Percentiles rank a stretch among this genome's conserved stretches.
phyloP scores from a whole-genome alignment of 306 rosid species.

The Cicer yamashitae region DNA sequence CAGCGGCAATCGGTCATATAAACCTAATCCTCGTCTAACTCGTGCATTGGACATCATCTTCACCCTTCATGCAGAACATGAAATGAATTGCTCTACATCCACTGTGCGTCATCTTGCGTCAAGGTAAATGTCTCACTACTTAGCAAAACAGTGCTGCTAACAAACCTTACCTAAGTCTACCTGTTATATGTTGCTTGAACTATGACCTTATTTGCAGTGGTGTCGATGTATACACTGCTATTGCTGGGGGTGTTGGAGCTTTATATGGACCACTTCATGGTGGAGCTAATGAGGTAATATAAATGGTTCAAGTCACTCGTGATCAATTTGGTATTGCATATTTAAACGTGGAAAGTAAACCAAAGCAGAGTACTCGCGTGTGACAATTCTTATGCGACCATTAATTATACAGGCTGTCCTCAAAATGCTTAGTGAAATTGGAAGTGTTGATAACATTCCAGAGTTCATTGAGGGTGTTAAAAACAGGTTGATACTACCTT shows the following conservation, averaged over 20 bases:
- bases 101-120: conserved; percentile 89
- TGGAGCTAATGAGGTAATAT: conserved; percentile 85
- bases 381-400: conserved; percentile 31
- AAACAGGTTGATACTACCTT: conserved; percentile 60
- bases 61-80: conserved; percentile 90
- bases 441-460: conserved; percentile 82
- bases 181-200: conserved; percentile 21
- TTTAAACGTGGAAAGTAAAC: background rate
- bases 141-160: conserved; percentile 14
- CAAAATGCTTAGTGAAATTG: conserved; percentile 87
- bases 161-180: background rate
- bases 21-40: conserved; percentile 84
- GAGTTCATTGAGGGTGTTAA: conserved; percentile 91
- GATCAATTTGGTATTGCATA: background rate
- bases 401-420: conserved; percentile 71
- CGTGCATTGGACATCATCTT: conserved; percentile 85
- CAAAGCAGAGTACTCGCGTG: background rate
- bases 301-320: conserved; percentile 11
- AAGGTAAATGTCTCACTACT: conserved; percentile 56
- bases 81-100: conserved; percentile 96
- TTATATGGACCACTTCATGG: conserved; percentile 94
- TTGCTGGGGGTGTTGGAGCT: conserved; percentile 90
- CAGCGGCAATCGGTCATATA: conserved; percentile 81
- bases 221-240: conserved; percentile 89
- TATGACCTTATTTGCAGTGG: conserved; percentile 60